Evolutionary conservation across 768 basidiomycete species (phyloP).

Genomic region (Imleria badia): DNA sequence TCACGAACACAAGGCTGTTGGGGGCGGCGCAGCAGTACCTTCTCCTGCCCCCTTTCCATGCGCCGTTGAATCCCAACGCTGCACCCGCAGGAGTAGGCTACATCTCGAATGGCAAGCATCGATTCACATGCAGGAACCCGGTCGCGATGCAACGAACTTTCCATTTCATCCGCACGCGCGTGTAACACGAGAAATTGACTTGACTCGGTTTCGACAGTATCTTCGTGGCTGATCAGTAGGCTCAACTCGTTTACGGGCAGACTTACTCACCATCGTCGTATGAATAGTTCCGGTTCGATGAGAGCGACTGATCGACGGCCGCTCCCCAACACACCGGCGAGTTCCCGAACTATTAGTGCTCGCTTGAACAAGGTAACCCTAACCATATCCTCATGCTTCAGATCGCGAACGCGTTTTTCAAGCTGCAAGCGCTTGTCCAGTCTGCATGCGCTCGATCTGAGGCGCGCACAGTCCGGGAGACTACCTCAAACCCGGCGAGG

Average conservation of each 20-base stretch:
- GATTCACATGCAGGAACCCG: conserved; percentile 55
- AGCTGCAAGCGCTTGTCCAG: conserved; percentile 65
- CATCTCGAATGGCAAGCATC: conserved; percentile 58
- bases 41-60: conserved; percentile 57
- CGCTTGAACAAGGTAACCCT: conserved; percentile 45
- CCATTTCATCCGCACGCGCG: conserved; percentile 30
- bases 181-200: not conserved
- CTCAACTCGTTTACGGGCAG: not conserved
- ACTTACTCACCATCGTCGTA: not conserved
- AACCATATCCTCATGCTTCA: conserved; percentile 97
- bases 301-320: conserved; percentile 39
- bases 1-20: conserved; percentile 46
- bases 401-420: conserved; percentile 99
- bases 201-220: conserved; percentile 33
- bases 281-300: too few relatives aligned
- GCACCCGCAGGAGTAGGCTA: too few relatives aligned
- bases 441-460: not conserved
- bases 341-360: conserved; percentile 36
- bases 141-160: conserved; percentile 50
- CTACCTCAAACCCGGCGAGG: conserved; percentile 95
- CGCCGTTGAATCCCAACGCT: conserved; percentile 29
- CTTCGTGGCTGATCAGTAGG: conserved; percentile 54
- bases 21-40: conserved; percentile 41
- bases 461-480: conserved; percentile 74
- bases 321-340: conserved; percentile 42